Evolutionary conservation across 2,329 filamentous ascomycete species (phyloP).

Genomic region (Xylaria sp.): DNA sequence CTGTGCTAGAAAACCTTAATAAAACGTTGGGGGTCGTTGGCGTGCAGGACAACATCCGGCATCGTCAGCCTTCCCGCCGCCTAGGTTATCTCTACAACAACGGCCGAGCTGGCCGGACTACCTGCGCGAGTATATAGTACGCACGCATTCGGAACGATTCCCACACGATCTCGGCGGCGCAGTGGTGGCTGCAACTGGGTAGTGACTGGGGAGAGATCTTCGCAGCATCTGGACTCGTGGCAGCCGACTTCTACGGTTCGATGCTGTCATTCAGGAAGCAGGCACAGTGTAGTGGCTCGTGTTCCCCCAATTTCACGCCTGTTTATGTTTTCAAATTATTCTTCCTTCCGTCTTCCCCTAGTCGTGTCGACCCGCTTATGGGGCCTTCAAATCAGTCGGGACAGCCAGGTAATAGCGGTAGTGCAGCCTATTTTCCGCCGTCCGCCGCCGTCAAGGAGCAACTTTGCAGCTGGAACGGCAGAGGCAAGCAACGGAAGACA

Average conservation of each 20-base stretch:
- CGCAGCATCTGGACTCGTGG: slow-evolving; percentile 8
- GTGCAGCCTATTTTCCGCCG: slow-evolving; percentile 6
- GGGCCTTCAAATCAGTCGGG: slow-evolving; percentile 22
- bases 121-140: not conserved
- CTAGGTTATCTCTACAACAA: slow-evolving; percentile 1
- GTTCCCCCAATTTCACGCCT: slow-evolving; percentile 31
- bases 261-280: slow-evolving; percentile 22
- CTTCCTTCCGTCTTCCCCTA: slow-evolving; percentile 36
- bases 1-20: too few species aligned
- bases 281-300: slow-evolving; percentile 28
- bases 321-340: slow-evolving; percentile 27
- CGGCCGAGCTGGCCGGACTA: not conserved
- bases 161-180: slow-evolving; percentile 8
- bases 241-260: slow-evolving; percentile 24
- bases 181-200: slow-evolving; percentile 3
- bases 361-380: slow-evolving; percentile 32
- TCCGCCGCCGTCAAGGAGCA: slow-evolving; percentile 19
- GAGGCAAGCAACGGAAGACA: not conserved
- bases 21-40: too few species aligned
- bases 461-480: slow-evolving; percentile 4
- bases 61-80: slow-evolving; percentile 13
- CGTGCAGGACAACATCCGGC: not conserved
- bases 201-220: slow-evolving; percentile 4
- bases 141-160: slow-evolving; percentile 8
- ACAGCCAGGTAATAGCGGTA: not conserved